A percentile compares a stretch with the other conserved stretches of the same genome.
phyloP scores from a whole-genome alignment of 371 early-diverging fungal species.

The Mortierella sp. region DNA sequence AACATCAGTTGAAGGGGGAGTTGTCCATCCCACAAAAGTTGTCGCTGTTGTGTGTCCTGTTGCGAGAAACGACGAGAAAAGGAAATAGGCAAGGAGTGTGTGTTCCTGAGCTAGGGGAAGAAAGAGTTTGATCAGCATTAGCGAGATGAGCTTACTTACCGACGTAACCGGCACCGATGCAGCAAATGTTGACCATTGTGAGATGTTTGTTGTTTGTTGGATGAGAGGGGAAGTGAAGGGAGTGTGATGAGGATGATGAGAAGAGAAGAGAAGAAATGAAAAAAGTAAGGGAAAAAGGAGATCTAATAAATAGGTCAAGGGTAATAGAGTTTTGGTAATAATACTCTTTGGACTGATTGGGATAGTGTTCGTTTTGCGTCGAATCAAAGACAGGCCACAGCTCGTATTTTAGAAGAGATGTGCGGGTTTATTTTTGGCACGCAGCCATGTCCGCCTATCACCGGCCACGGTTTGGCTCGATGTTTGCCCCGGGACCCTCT shows the following conservation, averaged over 20 bases:
- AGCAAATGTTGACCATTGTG: conserved; percentile 64
- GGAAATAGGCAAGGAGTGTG: no score
- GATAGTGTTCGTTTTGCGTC: not conserved
- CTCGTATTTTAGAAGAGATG: not conserved
- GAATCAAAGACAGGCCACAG: conserved; percentile 13
- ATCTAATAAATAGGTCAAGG: not conserved
- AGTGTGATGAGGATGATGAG: conserved; percentile 4
- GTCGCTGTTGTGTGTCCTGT: not conserved
- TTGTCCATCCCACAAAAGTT: no score
- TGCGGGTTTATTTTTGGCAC: conserved; percentile 7
- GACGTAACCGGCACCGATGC: conserved; percentile 96
- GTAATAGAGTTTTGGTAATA: not conserved
- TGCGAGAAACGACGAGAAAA: no score
- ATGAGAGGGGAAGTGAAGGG: not conserved
- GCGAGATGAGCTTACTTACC: conserved; percentile 62
- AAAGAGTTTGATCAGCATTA: not conserved
- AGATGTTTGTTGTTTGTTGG: not conserved
- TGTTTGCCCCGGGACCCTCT: conserved; percentile 11
- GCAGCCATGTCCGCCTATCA: conserved; percentile 3
- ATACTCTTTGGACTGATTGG: not conserved
- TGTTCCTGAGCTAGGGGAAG: not conserved
- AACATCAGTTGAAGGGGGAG: no score
- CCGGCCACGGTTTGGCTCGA: no score
- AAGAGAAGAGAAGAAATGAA: not conserved
- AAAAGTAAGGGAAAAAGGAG: not conserved